Evolutionary conservation across 2,329 filamentous ascomycete species (phyloP), one percentile per base, ranked within the genome.

Genomic region (Neonectria magnoliae): DNA sequence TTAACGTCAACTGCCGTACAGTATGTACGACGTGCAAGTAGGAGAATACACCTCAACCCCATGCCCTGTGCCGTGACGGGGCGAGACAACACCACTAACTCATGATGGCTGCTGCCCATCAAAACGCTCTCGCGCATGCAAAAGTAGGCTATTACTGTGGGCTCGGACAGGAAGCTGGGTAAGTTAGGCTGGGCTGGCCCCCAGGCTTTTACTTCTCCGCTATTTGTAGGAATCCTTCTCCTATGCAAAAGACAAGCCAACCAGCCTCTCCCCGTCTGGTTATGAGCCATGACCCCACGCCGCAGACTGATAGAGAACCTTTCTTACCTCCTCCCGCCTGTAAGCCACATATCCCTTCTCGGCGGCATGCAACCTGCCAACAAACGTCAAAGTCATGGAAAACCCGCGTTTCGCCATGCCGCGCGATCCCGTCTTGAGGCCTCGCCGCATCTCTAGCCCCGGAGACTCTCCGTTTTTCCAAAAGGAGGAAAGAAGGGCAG

Each of bases 381-480:
- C 45, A 29, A 29, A 57, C 38, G 33, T 59, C 13, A 38, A 52
- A 14, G 60, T 48, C 65, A 72, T 65, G 58, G 59, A 67, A 64
- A 64, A 57, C 47, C 57, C 53, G 47, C 36, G 42, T 27, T 31
- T 60, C 54, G 64, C 62, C 54, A 52, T 60, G 56, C 45, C 57
- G 42, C 44, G 44, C 31, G 47, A 54, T 55, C 58, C 50, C 42
- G n/a, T 53, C 27, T 42, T 38, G 14, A 42, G 38, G n/a, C 7
- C 7, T 42, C 38, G 38, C 38, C 53, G 22, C 53, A 48, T 56
- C 45, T 58, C 50, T 62, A 58, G 60, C 57, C 50, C 66, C 66
- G 53, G 68, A 51, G 60, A 69, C 52, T 68, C 57, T 69, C 69
- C 66, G 63, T 64, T 47, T 42, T 59, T 44, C 36, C 27, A 53